Evolutionary conservation across 495 filamentous ascomycete species (phyloP), one percentile per base, ranked within the genome.

Genomic region (Amphirosellinia nigrospora): DNA sequence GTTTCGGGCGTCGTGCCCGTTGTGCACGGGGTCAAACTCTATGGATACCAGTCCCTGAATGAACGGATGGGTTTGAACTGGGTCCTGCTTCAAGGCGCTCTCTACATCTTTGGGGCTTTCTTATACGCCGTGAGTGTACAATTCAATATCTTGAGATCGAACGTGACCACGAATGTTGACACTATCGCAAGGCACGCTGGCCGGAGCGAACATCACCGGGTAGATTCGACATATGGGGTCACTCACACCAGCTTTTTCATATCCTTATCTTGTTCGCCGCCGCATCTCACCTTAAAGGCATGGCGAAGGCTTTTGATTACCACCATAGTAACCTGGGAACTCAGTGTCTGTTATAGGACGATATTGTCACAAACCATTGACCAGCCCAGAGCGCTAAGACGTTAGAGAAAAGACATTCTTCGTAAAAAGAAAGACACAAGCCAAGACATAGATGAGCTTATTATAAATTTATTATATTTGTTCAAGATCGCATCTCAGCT

Each of bases 101-200:
- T 98, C 53, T 98, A 99, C 82, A 90, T 98, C 36, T 79, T 91
- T 30, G 96, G 96, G 10, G 96, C 96, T 10, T 88, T 83, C 32
- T 83, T 98, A 72, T 74, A 76, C 62, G 66, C 69, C 46, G 71
- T 75, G 36, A 73, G 75, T 72, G 16, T 50, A 43, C 15, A 26
- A 65, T 50, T n/a, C n/a, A n/a, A 52, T 41, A n/a, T 11, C 28
- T 70, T 10, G 62, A 61, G 34, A 34, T 38, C 21, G 3, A 41
- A 50, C 21, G 23, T 21, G 11, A 55, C 9, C 6, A 58, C 36
- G 5, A 19, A 30, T 69, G 68, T 70, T 77, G 66, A 77, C 71
- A 64, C 21, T 38, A 7, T 26, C 32, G 5, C 11, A 39, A 79
- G 86, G 76, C 80, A 43, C 84, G 86, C 36, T 88, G 74, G 79